A percentile compares a stretch with the other conserved stretches of the same genome.
Conservation (phyloP, 148 eudicot genomes). For the Spergularia marina region DNA sequence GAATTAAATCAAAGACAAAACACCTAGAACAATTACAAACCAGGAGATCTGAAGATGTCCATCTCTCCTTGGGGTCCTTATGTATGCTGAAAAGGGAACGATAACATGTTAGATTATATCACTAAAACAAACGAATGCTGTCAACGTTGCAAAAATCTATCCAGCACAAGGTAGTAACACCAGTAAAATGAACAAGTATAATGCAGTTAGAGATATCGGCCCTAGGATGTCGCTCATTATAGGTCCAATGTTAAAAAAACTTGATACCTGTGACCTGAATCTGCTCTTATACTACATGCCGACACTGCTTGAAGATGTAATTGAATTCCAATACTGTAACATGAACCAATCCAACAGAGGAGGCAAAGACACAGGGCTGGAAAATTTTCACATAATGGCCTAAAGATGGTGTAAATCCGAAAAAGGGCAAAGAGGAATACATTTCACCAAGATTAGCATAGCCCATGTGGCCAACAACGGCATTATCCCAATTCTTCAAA, state of each 20-base stretch:
- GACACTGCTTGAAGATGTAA: no score
- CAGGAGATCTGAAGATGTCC: slow-evolving; percentile 82
- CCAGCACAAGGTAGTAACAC: background rate
- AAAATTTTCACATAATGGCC: background rate
- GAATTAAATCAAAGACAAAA: background rate
- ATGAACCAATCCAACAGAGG: background rate
- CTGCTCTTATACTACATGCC: background rate
- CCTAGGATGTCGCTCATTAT: background rate
- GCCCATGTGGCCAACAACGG: background rate
- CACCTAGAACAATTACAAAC: slow-evolving; percentile 39
- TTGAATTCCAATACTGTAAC: no score
- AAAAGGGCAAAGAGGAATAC: background rate
- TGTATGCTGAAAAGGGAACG: slow-evolving; percentile 65
- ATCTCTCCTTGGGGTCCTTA: slow-evolving; percentile 80
- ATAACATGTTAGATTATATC: slow-evolving; percentile 10
- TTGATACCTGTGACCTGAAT: no score
- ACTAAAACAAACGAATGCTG: background rate
- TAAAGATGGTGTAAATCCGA: background rate
- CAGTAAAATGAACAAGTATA: background rate
- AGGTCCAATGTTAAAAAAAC: background rate
- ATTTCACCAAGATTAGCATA: background rate
- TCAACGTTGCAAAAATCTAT: background rate
- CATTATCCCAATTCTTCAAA: no score
- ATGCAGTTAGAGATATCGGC: background rate
- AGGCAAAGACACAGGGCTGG: background rate